These are phyloP conservation scores for Phaeomoniella chlamydospora DNA, from an alignment of 2,329 filamentous ascomycete species.

Conservation along the genomic window DNA sequence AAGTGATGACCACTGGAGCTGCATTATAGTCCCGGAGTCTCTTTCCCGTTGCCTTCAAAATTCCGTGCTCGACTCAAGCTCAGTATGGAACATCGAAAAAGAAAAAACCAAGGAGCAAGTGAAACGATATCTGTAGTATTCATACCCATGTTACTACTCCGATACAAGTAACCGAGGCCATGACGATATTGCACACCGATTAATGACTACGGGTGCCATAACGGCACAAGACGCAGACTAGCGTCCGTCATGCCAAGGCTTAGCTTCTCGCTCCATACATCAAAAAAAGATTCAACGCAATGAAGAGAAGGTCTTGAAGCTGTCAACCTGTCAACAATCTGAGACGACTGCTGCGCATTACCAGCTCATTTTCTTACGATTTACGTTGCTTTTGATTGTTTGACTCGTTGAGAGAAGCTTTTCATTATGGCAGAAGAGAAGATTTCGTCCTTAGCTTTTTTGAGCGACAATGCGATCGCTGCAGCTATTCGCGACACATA, in stretches of 20 bases:
- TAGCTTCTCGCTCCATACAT: conserved; percentile 6
- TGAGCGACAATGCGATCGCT: conserved; percentile 61
- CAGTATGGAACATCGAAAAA: no score
- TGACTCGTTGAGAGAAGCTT: not conserved
- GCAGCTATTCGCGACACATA: conserved; percentile 62
- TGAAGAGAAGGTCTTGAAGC: conserved; percentile 1
- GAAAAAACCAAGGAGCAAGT: no score
- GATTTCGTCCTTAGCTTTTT: conserved; percentile 41
- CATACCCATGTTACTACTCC: no score
- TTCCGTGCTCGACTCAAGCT: no score
- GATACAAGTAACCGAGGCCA: no score
- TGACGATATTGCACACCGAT: no score
- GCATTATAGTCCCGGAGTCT: not conserved
- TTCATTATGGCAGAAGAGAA: conserved; percentile 22
- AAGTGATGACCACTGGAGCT: no score
- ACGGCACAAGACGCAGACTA: not conserved
- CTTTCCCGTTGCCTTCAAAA: no score
- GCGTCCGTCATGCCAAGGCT: not conserved
- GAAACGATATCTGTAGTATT: no score
- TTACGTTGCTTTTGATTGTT: not conserved
- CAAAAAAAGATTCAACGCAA: conserved; percentile 6
- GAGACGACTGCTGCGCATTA: no score
- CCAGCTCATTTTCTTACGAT: not conserved
- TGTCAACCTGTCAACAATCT: not conserved
- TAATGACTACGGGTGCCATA: not conserved